Percentiles rank a stretch among this genome's conserved stretches.
Evolutionary conservation across 2,329 filamentous ascomycete genomes (phyloP).

Genomic region (Colletotrichum sp.): DNA sequence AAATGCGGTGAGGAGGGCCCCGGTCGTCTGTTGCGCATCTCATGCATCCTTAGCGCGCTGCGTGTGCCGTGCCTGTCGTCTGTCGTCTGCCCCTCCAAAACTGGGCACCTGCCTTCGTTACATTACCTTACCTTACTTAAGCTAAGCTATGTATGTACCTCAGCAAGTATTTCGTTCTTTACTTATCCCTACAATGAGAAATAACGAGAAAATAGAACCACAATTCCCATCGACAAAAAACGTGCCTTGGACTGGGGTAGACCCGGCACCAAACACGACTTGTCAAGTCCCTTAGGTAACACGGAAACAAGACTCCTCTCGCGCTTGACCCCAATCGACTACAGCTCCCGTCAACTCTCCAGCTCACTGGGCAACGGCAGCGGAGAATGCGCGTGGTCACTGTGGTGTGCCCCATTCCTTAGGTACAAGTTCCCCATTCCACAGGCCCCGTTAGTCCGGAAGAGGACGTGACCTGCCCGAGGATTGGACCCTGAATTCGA

Average conservation of each 20-base stretch:
- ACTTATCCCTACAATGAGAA: background rate
- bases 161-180: background rate
- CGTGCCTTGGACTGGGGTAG: background rate
- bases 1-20: constrained; percentile 19
- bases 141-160: background rate
- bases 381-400: background rate
- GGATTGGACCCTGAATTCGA: constrained; percentile 8
- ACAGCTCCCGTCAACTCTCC: background rate
- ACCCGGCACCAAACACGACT: background rate
- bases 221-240: background rate
- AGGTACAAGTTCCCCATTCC: background rate
- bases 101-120: background rate
- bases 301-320: background rate
- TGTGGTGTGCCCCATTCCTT: background rate
- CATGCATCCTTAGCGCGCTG: background rate
- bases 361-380: background rate
- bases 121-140: background rate
- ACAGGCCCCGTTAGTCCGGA: background rate
- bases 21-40: background rate
- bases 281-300: constrained; percentile 4
- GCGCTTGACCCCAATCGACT: background rate
- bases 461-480: background rate
- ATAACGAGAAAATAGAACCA: background rate
- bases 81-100: background rate
- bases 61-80: background rate